phyloP scores from a whole-genome alignment of 2,329 filamentous ascomycete species.

The Fusarium sulawesiense region DNA sequence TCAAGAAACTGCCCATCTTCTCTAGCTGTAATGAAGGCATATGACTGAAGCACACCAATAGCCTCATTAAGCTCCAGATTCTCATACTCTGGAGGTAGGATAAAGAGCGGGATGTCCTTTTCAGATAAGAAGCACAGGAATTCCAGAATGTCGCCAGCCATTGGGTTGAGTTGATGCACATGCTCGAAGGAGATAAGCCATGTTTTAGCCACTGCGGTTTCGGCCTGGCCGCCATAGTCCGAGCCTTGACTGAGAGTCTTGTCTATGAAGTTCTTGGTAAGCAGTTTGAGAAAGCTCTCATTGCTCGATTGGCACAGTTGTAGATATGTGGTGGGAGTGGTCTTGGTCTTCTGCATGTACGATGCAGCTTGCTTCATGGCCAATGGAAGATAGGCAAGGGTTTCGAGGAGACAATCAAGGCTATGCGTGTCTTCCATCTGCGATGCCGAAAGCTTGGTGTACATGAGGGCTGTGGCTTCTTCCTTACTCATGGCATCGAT shows the following conservation, averaged over 20 bases:
- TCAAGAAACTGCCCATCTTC: not conserved
- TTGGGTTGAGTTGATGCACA: not conserved
- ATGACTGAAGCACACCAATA: not conserved
- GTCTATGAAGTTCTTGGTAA: not conserved
- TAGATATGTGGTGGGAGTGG: accelerated
- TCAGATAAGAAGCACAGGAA: not conserved
- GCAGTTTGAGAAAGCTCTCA: not conserved
- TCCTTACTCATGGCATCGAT: accelerated
- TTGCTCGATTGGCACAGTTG: not conserved
- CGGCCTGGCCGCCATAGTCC: not conserved
- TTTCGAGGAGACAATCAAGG: not conserved
- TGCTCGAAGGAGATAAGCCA: not conserved
- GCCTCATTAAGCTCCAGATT: accelerated
- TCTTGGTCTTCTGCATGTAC: not conserved
- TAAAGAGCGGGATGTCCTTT: not conserved
- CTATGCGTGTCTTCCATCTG: not conserved
- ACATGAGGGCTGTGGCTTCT: not conserved
- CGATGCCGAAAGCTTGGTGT: not conserved
- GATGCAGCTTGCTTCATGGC: not conserved
- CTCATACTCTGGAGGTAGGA: not conserved
- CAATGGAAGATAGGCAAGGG: not conserved
- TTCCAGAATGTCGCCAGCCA: not conserved
- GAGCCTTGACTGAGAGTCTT: not conserved
- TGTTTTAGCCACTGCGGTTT: not conserved
- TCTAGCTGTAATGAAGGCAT: accelerated